A percentile compares a stretch with the other conserved stretches of the same genome.
Conservation (phyloP, 768 basidiomycete species). For the Lentinula detonsa region DNA sequence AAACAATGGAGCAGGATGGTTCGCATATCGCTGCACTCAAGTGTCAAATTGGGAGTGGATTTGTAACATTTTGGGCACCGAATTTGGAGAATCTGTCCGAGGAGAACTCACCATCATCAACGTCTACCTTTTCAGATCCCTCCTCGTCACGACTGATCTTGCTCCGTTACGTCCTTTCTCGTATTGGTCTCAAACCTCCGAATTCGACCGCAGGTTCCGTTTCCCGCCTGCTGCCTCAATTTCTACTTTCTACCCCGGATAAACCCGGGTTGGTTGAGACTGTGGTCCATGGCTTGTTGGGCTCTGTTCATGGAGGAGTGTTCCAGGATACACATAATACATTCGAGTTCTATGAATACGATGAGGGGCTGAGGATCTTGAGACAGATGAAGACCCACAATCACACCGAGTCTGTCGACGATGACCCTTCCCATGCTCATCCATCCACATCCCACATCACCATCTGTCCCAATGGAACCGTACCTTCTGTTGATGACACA, state of each 20-base stretch:
- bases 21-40: constrained; percentile 7
- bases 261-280: constrained; percentile 33
- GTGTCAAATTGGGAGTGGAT: constrained; percentile 24
- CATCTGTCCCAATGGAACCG: constrained; percentile 36
- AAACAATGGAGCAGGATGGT: neutral
- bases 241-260: constrained; percentile 42
- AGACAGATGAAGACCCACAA: constrained; percentile 13
- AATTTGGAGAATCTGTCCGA: constrained; percentile 35
- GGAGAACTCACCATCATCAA: neutral
- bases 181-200: constrained; percentile 39
- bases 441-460: constrained; percentile 48
- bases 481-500: constrained; percentile 47
- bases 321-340: constrained; percentile 69
- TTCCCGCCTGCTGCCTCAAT: constrained; percentile 50
- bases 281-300: constrained; percentile 30
- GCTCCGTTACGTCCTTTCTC: constrained; percentile 26
- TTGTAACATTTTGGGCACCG: constrained; percentile 33
- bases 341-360: constrained; percentile 49
- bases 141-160: constrained; percentile 4
- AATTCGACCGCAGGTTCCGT: constrained; percentile 24
- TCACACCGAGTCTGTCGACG: constrained; percentile 8
- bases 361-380: constrained; percentile 25
- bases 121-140: neutral
- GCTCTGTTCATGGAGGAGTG: constrained; percentile 21
- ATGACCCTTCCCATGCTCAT: constrained; percentile 25